phyloP scores from a whole-genome alignment of 768 basidiomycete genomes.

The Phylloporus rhodoxanthus region DNA sequence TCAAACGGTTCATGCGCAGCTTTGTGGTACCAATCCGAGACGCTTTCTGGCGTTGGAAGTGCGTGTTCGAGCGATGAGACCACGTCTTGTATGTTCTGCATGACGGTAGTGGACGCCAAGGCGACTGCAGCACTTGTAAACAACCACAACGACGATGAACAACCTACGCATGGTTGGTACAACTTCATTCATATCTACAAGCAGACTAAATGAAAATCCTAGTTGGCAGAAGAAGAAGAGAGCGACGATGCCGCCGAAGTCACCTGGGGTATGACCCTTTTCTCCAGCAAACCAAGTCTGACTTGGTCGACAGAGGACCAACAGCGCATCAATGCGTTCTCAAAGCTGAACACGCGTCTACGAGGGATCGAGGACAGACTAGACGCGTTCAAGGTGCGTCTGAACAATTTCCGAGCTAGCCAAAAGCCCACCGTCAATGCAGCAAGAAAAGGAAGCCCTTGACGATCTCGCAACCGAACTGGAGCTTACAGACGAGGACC shows the following conservation, averaged over 20 bases:
- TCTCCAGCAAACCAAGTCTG: slow-evolving; percentile 2
- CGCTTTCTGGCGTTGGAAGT: neutral
- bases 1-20: slow-evolving; percentile 21
- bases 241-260: slow-evolving; percentile 70
- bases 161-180: slow-evolving; percentile 53
- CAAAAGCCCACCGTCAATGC: neutral
- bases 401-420: neutral
- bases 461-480: slow-evolving; percentile 86
- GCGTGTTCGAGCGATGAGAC: slow-evolving; percentile 8
- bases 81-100: slow-evolving; percentile 6
- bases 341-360: slow-evolving; percentile 80
- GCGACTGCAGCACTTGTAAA: neutral
- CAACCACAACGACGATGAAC: slow-evolving; percentile 24
- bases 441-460: slow-evolving; percentile 94
- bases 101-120: too few relatives aligned
- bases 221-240: slow-evolving; percentile 77
- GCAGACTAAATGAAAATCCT: slow-evolving; percentile 1
- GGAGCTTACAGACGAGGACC: slow-evolving; percentile 83
- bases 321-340: slow-evolving; percentile 86
- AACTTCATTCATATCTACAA: slow-evolving; percentile 1
- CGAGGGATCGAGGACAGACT: slow-evolving; percentile 68
- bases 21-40: slow-evolving; percentile 14
- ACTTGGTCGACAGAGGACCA: slow-evolving; percentile 58
- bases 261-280: slow-evolving; percentile 63
- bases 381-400: slow-evolving; percentile 61